Evolutionary conservation across 2,329 filamentous ascomycete species (phyloP).

Genomic region (Volutella citrinella): DNA sequence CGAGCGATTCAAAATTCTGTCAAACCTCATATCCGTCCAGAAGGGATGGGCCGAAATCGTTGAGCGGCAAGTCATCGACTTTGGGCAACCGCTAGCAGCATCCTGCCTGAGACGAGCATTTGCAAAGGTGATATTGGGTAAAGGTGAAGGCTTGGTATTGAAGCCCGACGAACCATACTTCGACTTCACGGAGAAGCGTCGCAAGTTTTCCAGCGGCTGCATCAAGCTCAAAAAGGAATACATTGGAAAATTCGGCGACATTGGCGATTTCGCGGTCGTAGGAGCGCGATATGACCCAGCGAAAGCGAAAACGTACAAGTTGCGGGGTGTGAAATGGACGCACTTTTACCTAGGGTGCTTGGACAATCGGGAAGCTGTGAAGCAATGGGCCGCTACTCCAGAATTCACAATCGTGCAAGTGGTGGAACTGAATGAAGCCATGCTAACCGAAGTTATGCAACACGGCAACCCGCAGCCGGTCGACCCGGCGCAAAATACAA

Average conservation of each 20-base stretch:
- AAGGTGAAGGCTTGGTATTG: conserved; percentile 76
- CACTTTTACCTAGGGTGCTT: conserved; percentile 79
- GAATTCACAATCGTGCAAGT: conserved; percentile 65
- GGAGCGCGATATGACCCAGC: conserved; percentile 69
- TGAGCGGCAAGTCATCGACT: conserved; percentile 65
- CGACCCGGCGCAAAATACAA: conserved; percentile 34
- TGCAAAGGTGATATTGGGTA: conserved; percentile 59
- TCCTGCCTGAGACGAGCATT: conserved; percentile 62
- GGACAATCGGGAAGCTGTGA: conserved; percentile 60
- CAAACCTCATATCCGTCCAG: conserved; percentile 47
- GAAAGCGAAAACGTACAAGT: conserved; percentile 53
- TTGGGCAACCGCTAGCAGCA: conserved; percentile 49
- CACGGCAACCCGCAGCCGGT: conserved; percentile 43
- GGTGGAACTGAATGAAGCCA: conserved; percentile 52
- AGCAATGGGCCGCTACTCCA: conserved; percentile 49
- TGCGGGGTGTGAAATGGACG: conserved; percentile 66
- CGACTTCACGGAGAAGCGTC: conserved; percentile 38
- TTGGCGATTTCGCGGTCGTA: conserved; percentile 78
- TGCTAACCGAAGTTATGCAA: conserved; percentile 49
- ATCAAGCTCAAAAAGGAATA: conserved; percentile 92
- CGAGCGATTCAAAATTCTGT: conserved; percentile 58
- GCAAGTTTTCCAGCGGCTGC: conserved; percentile 47
- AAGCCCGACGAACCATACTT: conserved; percentile 83
- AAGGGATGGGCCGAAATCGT: conserved; percentile 66
- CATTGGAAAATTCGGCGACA: conserved; percentile 71